Conservation (phyloP, 345 rosid genomes). For the Aegle marmelos region DNA sequence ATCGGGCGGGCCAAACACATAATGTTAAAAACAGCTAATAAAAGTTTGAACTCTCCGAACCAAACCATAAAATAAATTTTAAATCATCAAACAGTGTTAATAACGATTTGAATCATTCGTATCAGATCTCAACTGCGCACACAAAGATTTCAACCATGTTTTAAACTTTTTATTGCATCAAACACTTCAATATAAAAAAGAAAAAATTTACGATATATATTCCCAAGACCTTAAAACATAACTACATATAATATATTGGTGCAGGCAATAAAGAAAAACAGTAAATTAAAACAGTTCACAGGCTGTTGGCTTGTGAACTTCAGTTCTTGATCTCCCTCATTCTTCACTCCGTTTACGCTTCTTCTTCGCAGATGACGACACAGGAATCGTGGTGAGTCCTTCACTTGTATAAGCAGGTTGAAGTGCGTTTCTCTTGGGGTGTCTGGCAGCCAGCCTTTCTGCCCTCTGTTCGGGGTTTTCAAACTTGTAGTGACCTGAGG, state of each 20-base stretch:
- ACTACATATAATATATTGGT: not conserved
- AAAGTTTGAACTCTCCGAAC: no score
- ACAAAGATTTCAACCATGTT: not conserved
- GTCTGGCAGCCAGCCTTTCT: not conserved
- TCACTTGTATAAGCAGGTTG: not conserved
- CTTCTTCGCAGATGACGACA: not conserved
- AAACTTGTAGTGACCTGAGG: not conserved
- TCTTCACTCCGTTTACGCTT: not conserved
- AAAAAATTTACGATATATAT: not conserved
- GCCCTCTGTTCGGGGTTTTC: not conserved
- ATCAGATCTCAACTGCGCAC: not conserved
- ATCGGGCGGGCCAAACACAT: fast-evolving
- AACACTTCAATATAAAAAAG: not conserved
- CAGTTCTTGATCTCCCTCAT: no score
- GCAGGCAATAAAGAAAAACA: not conserved
- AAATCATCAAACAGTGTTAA: no score
- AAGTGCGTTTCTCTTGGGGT: not conserved
- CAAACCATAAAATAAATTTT: no score
- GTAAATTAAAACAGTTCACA: no score
- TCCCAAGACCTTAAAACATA: not conserved
- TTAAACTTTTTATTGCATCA: not conserved
- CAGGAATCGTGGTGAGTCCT: not conserved
- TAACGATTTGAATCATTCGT: no score
- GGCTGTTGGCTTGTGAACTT: not conserved
- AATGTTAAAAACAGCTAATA: no score